Evolutionary conservation across 2,329 filamentous ascomycete species (phyloP), one percentile per base, ranked within the genome.

Genomic region (Fusarium scirpi): DNA sequence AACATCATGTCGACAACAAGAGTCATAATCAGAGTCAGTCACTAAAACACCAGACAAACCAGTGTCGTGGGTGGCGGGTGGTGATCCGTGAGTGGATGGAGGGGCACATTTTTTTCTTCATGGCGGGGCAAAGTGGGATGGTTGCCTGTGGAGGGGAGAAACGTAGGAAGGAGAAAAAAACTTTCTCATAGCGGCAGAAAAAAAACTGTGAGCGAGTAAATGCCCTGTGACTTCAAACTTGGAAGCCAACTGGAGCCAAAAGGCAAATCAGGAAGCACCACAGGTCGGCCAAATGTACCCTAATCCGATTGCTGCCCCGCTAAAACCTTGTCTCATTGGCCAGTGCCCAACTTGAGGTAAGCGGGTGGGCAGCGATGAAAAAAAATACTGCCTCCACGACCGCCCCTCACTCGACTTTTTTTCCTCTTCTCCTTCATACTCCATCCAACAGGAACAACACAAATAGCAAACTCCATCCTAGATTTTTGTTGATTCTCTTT

Each of bases 401-500:
- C 74, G 77, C 80, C 80, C 80, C 80, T 81, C 79, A 71, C 73
- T 76, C 74, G 69, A 78, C 74, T 77, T 78, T 81, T 81, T 81
- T 80, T 78, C 62, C 62, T 69, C 76, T 73, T 74, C 72, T 76
- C 69, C 69, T 75, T 69, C 73, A 74, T 74, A 72, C 71, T 76
- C 71, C 76, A 74, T 76, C 38, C 66, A 73, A 71, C 75, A 67
- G 68, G 65, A 55, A 75, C 62, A 65, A 74, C 72, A 76, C 73
- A 75, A 55, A 75, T 76, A 76, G 73, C 70, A 64, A 79, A 49
- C 71, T 77, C 70, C 71, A 74, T 85, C 81, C 77, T 84, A 83
- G 79, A 78, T 80, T 78, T 73, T 74, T 74, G 74, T 78, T 74
- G 73, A 77, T 81, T 83, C 82, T 82, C 80, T 80, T 79, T 69